These are phyloP conservation scores for Atkinsonella hypoxylon DNA, from an alignment of 2,329 filamentous ascomycete species.

Conservation along the genomic window DNA sequence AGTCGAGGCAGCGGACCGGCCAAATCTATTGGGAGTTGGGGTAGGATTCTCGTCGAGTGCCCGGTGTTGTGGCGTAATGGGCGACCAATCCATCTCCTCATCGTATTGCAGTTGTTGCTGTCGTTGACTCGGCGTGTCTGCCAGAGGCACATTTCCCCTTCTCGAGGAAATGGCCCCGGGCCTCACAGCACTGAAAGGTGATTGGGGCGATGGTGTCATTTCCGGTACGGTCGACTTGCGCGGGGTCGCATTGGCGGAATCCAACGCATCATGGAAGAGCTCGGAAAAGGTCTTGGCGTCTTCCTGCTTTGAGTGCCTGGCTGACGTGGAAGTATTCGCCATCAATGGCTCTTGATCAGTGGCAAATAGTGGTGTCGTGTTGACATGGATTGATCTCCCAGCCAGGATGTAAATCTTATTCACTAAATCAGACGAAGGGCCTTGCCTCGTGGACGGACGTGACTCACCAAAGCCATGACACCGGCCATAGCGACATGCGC, in stretches of 20 bases:
- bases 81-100: conserved; percentile 66
- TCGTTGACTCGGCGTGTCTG: conserved; percentile 8
- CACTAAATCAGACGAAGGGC: background rate
- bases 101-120: conserved; percentile 23
- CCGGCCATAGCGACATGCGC: conserved; percentile 43
- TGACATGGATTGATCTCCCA: conserved; percentile 36
- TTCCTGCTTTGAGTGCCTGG: conserved; percentile 15
- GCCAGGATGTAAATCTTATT: conserved; percentile 33
- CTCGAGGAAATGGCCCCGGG: conserved; percentile 4
- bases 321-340: conserved; percentile 14
- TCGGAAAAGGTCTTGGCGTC: conserved; percentile 33
- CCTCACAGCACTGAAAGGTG: background rate
- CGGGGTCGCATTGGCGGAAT: conserved; percentile 12
- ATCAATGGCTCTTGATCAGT: conserved; percentile 13
- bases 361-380: conserved; percentile 43
- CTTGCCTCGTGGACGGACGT: background rate
- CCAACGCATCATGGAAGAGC: conserved; percentile 21
- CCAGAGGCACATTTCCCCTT: conserved; percentile 8
- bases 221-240: conserved; percentile 8
- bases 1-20: conserved; percentile 30
- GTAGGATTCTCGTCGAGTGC: conserved; percentile 38
- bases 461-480: conserved; percentile 41
- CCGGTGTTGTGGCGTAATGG: conserved; percentile 43
- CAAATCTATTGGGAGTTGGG: conserved; percentile 23
- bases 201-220: conserved; percentile 10